These are phyloP conservation scores for Ogataea henricii DNA, from an alignment of 805 yeast genomes.

Conservation along the genomic window DNA sequence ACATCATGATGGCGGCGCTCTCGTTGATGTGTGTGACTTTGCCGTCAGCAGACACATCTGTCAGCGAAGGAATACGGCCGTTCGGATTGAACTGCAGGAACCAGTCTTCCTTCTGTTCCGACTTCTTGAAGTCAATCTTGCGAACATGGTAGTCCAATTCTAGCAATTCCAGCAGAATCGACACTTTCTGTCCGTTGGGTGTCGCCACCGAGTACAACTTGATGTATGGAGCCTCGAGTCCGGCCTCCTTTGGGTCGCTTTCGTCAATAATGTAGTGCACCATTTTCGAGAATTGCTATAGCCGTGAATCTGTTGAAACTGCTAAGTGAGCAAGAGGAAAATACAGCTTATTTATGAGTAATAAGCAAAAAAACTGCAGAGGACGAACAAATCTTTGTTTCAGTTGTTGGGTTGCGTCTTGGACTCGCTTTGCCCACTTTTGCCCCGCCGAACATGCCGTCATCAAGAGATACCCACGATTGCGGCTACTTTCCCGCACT, in stretches of 20 bases:
- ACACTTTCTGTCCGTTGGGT: slow-evolving; percentile 48
- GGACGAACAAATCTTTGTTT: too few relatives aligned
- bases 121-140: slow-evolving; percentile 42
- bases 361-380: too few relatives aligned
- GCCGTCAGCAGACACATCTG: slow-evolving; percentile 43
- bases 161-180: slow-evolving; percentile 43
- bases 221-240: slow-evolving; percentile 42
- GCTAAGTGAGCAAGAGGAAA: too few relatives aligned
- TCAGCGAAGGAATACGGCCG: slow-evolving; percentile 62
- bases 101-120: slow-evolving; percentile 58
- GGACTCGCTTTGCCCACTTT: too few relatives aligned
- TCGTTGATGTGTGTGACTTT: slow-evolving; percentile 50
- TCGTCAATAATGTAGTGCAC: slow-evolving; percentile 35
- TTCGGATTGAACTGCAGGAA: slow-evolving; percentile 59
- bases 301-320: background rate
- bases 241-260: slow-evolving; percentile 37
- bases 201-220: slow-evolving; percentile 46
- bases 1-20: slow-evolving; percentile 62
- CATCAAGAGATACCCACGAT: background rate
- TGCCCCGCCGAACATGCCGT: background rate
- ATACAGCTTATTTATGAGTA: too few relatives aligned
- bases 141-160: slow-evolving; percentile 44
- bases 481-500: slow-evolving; percentile 4
- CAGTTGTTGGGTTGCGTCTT: too few relatives aligned
- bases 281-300: slow-evolving; percentile 22